Base-by-base conservation (phyloP, 2,329 filamentous ascomycete genomes). In the Fusarium kyushuense region DNA sequence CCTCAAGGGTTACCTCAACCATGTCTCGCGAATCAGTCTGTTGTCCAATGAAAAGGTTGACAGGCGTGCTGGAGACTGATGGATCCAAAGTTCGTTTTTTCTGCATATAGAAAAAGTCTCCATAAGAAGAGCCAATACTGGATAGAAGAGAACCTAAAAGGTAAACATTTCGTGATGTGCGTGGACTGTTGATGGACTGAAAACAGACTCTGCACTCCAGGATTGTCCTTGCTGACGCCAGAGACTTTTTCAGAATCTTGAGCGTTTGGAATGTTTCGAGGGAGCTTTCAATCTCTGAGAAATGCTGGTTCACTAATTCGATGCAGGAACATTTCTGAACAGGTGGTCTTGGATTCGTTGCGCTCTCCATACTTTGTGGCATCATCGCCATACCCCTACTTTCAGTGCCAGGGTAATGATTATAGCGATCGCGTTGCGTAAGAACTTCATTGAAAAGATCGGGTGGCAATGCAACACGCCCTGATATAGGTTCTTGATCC, bases 191-290 rank as follows among this genome's bases (percentile, higher is more conserved):
- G 11, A 62, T 43, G 1, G 58, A 62, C 1, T 61, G 58, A 7
- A 62, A 62, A 35, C 58, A 62, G 5, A 62, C 9, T 2, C 33
- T 62, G 1, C 58, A 62, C n/a, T 61, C 58, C 2, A 62, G 19
- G 0, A 62, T 62, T 0, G 33, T 61, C 2, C 33, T 46, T 16
- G 58, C 56, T 16, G 58, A 62, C 0, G 42, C 33, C 3, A 62
- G 23, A n/a, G 58, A 62, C 2, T 21, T 25, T 12, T 61, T 62
- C 56, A 62, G 13, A 7, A 62, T 30, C 14, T 46, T 62, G 8
- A 62, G 58, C 2, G 56, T 61, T 21, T 62, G 46, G 11, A 61
- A 62, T 1, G 58, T 62, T 33, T 62, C 58, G 2, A 54, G 27
- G 0, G 58, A 62, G 7, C 46, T 61, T 19, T 62, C 58, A 6